These are phyloP conservation scores for Nannizzia gypsea DNA, from an alignment of 2,329 filamentous ascomycete genomes.

Conservation along the genomic window DNA sequence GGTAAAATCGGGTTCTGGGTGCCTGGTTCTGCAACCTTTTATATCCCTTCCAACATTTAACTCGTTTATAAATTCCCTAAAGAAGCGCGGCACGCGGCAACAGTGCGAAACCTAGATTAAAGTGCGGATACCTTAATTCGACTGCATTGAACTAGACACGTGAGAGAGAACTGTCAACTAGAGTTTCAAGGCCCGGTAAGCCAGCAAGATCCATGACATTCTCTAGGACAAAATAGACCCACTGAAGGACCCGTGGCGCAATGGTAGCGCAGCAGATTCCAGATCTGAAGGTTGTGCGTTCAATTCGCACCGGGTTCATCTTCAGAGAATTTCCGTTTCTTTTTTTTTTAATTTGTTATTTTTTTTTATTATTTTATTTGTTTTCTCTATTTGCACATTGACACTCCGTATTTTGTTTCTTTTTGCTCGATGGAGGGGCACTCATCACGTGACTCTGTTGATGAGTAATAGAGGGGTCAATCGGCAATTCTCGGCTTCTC, in stretches of 20 bases:
- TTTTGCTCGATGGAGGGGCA: background rate
- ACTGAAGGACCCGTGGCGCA: constrained; percentile 12
- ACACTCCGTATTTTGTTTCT: too few relatives aligned
- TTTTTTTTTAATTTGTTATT: background rate
- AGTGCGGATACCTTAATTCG: too few relatives aligned
- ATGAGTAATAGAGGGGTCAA: background rate
- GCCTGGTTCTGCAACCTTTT: background rate
- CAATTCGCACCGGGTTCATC: constrained; percentile 13
- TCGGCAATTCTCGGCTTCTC: background rate
- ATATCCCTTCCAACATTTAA: background rate
- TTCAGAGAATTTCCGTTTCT: background rate
- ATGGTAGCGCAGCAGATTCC: constrained; percentile 14
- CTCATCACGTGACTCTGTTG: background rate
- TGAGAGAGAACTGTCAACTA: too few relatives aligned
- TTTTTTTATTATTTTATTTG: background rate
- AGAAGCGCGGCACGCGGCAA: too few relatives aligned
- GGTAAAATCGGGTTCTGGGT: background rate
- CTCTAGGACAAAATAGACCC: background rate
- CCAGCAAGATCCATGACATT: background rate
- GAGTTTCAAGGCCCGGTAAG: too few relatives aligned
- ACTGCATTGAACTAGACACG: background rate
- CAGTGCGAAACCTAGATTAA: too few relatives aligned
- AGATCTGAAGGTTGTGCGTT: constrained; percentile 14
- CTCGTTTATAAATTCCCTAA: too few relatives aligned
- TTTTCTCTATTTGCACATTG: too few relatives aligned